A percentile compares a stretch with the other conserved stretches of the same genome.
phyloP scores from a whole-genome alignment of 2,329 filamentous ascomycete genomes.

The Paradendryphiella salina region DNA sequence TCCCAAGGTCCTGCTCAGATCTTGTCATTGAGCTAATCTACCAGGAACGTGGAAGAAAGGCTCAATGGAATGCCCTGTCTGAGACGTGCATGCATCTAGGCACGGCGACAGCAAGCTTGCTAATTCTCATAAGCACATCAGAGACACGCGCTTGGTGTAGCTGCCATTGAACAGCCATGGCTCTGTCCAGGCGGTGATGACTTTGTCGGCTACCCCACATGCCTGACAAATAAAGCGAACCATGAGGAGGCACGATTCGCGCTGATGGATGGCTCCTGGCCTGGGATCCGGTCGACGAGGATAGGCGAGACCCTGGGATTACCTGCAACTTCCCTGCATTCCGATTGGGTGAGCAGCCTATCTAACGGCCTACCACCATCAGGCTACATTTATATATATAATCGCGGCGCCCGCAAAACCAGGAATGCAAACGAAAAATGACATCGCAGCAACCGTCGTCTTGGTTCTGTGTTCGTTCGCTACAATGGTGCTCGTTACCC shows the following conservation, averaged over 20 bases:
- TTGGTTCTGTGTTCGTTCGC: slow-evolving; percentile 18
- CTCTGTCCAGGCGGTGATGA: background rate
- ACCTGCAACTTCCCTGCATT: slow-evolving; percentile 31
- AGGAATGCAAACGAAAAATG: slow-evolving; percentile 19
- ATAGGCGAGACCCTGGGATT: slow-evolving; percentile 17
- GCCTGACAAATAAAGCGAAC: slow-evolving; percentile 9
- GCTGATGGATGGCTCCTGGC: slow-evolving; percentile 16
- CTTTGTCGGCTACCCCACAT: background rate
- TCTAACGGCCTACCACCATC: slow-evolving; percentile 14
- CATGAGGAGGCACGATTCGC: slow-evolving; percentile 17
- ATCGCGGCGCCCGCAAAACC: slow-evolving; percentile 6
- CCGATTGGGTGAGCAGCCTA: slow-evolving; percentile 32
- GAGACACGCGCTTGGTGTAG: background rate
- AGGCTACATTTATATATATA: slow-evolving; percentile 32
- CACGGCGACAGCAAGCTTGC: background rate
- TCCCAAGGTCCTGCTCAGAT: background rate
- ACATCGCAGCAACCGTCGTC: slow-evolving; percentile 25
- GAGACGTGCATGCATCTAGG: background rate
- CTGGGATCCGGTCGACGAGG: slow-evolving; percentile 3
- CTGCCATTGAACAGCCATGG: background rate
- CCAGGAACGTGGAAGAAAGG: background rate
- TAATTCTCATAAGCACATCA: too few relatives aligned
- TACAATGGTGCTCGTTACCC: slow-evolving; percentile 37
- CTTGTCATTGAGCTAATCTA: background rate
- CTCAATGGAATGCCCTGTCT: background rate